Percentiles rank a stretch among this genome's conserved stretches.
These are phyloP conservation scores for Hemisphaericaspora xylanilytica DNA, from an alignment of 1,139 yeast genomes.

Conservation along the genomic window DNA sequence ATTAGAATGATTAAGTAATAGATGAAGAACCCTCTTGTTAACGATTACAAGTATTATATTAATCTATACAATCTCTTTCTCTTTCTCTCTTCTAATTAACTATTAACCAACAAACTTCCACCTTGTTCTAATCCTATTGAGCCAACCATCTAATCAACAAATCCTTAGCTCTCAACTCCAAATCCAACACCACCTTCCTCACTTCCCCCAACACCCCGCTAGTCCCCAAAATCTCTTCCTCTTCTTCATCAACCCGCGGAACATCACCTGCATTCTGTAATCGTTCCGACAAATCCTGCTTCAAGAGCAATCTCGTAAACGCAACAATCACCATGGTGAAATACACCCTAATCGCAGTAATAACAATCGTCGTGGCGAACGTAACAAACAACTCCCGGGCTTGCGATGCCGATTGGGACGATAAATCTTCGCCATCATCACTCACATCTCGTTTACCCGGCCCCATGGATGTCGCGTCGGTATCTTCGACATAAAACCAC, in stretches of 20 bases:
- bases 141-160: constrained; percentile 24
- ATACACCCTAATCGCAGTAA: constrained; percentile 59
- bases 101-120: background rate
- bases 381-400: constrained; percentile 72
- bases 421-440: constrained; percentile 18
- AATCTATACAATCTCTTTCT: too few species aligned
- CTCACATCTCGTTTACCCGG: constrained; percentile 12
- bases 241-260: constrained; percentile 23
- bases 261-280: constrained; percentile 15
- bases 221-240: constrained; percentile 23
- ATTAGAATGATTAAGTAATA: too few species aligned
- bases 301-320: constrained; percentile 50
- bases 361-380: constrained; percentile 51
- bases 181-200: constrained; percentile 23
- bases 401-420: constrained; percentile 63
- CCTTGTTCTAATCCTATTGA: background rate
- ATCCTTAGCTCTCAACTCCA: constrained; percentile 34
- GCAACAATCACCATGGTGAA: constrained; percentile 63
- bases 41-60: too few species aligned
- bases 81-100: too few species aligned
- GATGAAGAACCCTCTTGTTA: too few species aligned
- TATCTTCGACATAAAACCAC: constrained; percentile 63
- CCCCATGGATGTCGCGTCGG: constrained; percentile 13
- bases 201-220: constrained; percentile 23
- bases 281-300: constrained; percentile 28